A percentile compares a stretch with the other conserved stretches of the same genome.
These are phyloP conservation scores for Chondrus crispus DNA, from an alignment of 23 red algal species.

Conservation along the genomic window DNA sequence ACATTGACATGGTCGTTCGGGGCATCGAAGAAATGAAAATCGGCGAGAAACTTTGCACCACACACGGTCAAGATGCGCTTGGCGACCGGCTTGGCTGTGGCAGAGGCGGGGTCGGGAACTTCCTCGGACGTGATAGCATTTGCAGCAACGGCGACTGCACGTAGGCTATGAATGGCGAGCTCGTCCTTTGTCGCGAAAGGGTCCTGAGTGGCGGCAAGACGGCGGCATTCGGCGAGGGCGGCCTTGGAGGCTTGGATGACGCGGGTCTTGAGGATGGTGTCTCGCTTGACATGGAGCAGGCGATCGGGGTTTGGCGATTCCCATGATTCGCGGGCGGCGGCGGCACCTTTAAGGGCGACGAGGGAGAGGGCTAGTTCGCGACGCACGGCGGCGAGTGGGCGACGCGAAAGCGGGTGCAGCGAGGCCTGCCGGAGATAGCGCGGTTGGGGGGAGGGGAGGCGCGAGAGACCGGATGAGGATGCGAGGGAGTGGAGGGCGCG, in stretches of 20 bases:
- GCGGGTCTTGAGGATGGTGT: slow-evolving; percentile 6
- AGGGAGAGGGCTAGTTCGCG: slow-evolving; percentile 15
- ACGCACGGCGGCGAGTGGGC: slow-evolving; percentile 15
- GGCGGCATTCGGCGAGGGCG: slow-evolving; percentile 28
- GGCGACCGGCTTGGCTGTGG: neutral
- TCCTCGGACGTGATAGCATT: slow-evolving; percentile 9
- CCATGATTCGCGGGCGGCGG: slow-evolving; percentile 33
- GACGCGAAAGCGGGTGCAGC: slow-evolving; percentile 29
- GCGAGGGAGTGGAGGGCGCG: neutral
- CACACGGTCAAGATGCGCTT: slow-evolving; percentile 14
- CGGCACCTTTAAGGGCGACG: slow-evolving; percentile 4
- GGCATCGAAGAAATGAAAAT: slow-evolving; percentile 45
- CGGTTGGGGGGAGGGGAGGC: too few species aligned
- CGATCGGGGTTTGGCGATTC: neutral
- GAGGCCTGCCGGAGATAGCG: neutral
- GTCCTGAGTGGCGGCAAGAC: slow-evolving; percentile 22
- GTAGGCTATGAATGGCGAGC: slow-evolving; percentile 3
- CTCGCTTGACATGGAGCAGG: slow-evolving; percentile 1
- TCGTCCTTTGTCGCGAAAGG: slow-evolving; percentile 33
- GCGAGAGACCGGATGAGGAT: neutral
- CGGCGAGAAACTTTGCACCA: slow-evolving; percentile 31
- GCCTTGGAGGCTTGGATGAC: slow-evolving; percentile 17
- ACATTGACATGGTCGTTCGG: neutral
- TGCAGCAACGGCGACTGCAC: slow-evolving; percentile 4
- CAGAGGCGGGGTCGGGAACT: neutral